Percentiles rank a stretch among this genome's conserved stretches.
Evolutionary conservation across 495 filamentous ascomycete species (phyloP).

Genomic region (Podospora sp.): DNA sequence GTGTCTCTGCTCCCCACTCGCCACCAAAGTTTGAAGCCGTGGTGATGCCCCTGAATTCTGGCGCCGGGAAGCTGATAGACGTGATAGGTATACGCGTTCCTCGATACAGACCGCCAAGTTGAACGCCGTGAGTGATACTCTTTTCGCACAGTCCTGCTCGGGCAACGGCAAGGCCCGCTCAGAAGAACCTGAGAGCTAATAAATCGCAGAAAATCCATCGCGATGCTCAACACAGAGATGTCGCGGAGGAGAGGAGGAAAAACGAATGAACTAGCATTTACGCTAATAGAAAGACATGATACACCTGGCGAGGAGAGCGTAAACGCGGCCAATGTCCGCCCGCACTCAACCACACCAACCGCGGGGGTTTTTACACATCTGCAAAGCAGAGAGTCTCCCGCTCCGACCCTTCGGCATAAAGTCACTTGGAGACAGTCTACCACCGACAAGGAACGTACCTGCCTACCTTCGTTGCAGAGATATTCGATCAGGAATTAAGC

Average conservation of each 20-base stretch:
- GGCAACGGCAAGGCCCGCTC: not conserved
- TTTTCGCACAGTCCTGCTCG: not conserved
- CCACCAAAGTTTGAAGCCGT: no score
- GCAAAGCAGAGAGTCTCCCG: no score
- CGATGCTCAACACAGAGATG: not conserved
- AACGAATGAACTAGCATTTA: not conserved
- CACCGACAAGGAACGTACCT: no score
- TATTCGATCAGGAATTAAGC: no score
- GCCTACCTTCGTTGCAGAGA: no score
- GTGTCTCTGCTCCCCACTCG: constrained; percentile 5
- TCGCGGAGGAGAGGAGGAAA: not conserved
- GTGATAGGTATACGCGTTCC: constrained; percentile 37
- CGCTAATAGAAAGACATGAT: no score
- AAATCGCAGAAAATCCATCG: not conserved
- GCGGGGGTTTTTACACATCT: no score
- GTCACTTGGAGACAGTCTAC: no score
- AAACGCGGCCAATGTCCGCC: no score
- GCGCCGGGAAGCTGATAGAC: not conserved
- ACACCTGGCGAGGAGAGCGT: no score
- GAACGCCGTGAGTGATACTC: constrained; percentile 33
- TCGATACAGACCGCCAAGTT: constrained; percentile 45
- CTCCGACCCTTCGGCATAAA: no score
- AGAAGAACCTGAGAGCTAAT: not conserved
- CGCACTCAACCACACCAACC: no score
- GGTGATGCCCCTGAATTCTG: not conserved